Conservation (phyloP, 2,329 filamentous ascomycete species). For the Calonectria honghensis region DNA sequence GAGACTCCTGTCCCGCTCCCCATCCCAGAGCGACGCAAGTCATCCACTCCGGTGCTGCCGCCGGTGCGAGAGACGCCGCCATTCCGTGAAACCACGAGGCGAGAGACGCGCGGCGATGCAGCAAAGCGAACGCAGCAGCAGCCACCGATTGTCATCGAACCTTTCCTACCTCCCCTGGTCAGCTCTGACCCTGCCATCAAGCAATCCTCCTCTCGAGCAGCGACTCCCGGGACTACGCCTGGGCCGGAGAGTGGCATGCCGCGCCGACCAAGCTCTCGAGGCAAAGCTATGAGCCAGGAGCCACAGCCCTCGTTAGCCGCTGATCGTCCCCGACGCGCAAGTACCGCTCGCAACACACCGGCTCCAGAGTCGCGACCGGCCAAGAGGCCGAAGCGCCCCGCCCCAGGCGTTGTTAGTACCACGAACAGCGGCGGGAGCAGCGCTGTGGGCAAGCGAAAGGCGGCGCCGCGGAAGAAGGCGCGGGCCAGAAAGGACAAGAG, state of each 20-base stretch:
- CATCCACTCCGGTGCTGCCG: slow-evolving; percentile 58
- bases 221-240: slow-evolving; percentile 60
- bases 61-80: slow-evolving; percentile 54
- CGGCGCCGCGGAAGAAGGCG: slow-evolving; percentile 80
- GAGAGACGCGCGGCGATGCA: slow-evolving; percentile 68
- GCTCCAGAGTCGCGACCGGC: slow-evolving; percentile 69
- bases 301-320: slow-evolving; percentile 68
- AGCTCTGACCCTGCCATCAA: slow-evolving; percentile 52
- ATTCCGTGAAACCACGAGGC: slow-evolving; percentile 58
- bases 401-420: slow-evolving; percentile 81
- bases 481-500: slow-evolving; percentile 69
- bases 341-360: slow-evolving; percentile 75
- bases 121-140: slow-evolving; percentile 65
- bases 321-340: slow-evolving; percentile 73
- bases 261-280: slow-evolving; percentile 71
- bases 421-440: slow-evolving; percentile 77
- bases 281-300: slow-evolving; percentile 72
- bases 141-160: slow-evolving; percentile 43
- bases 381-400: slow-evolving; percentile 81
- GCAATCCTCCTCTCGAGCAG: slow-evolving; percentile 59
- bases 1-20: slow-evolving; percentile 63
- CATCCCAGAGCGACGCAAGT: slow-evolving; percentile 58
- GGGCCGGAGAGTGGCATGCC: slow-evolving; percentile 58
- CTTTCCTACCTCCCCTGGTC: slow-evolving; percentile 37
- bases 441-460: slow-evolving; percentile 83